phyloP scores from a whole-genome alignment of 2,329 filamentous ascomycete species.

The Aspergillus neotritici region DNA sequence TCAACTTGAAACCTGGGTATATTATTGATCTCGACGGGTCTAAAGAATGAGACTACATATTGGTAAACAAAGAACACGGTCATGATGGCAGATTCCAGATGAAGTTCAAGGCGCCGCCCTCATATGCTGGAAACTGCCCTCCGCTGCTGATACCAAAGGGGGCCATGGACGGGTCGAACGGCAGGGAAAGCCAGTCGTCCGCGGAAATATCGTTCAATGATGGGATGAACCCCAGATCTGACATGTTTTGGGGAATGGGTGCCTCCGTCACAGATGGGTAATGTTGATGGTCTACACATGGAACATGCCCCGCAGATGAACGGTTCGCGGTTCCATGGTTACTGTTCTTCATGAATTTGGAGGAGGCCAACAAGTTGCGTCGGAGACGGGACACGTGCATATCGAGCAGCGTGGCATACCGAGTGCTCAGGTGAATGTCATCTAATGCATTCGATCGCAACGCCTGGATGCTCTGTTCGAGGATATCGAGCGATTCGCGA shows the following conservation, averaged over 20 bases:
- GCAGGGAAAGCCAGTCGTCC: slow-evolving; percentile 40
- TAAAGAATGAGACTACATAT: too few relatives aligned
- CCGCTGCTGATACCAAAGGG: slow-evolving; percentile 36
- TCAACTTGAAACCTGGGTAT: too few relatives aligned
- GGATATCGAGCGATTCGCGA: slow-evolving; percentile 44
- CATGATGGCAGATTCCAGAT: slow-evolving; percentile 40
- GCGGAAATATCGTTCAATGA: slow-evolving; percentile 27
- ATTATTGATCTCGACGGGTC: too few relatives aligned
- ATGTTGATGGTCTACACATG: slow-evolving; percentile 21
- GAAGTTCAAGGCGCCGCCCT: slow-evolving; percentile 38
- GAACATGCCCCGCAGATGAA: slow-evolving; percentile 27
- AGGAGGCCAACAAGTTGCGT: slow-evolving; percentile 33
- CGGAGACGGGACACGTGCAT: slow-evolving; percentile 40
- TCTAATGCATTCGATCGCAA: slow-evolving; percentile 46
- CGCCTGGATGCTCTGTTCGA: slow-evolving; percentile 46
- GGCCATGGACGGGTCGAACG: slow-evolving; percentile 42
- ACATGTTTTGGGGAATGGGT: slow-evolving; percentile 21
- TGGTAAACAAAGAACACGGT: slow-evolving; percentile 17
- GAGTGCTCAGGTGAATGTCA: slow-evolving; percentile 48
- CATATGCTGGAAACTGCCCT: slow-evolving; percentile 37
- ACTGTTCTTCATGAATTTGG: slow-evolving; percentile 21
- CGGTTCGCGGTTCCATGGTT: slow-evolving; percentile 21
- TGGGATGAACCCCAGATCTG: slow-evolving; percentile 25
- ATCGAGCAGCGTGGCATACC: slow-evolving; percentile 48
- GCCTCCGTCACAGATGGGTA: slow-evolving; percentile 15